Conservation (phyloP, 148 eudicot genomes). For the Selenicereus undatus region DNA sequence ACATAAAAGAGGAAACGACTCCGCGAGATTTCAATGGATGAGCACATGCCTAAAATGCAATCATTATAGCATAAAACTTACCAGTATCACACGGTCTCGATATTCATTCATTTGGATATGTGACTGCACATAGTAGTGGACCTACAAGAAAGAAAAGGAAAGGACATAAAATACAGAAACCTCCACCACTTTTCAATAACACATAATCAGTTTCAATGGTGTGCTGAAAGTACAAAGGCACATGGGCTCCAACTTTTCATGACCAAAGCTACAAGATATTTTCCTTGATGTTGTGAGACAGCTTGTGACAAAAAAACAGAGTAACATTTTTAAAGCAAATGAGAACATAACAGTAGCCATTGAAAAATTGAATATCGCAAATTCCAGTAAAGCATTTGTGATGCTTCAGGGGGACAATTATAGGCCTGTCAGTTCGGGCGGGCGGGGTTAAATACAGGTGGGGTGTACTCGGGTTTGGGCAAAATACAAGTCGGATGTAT, state of each 20-base stretch:
- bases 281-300: background rate
- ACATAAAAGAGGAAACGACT: constrained; percentile 12
- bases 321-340: background rate
- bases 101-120: constrained; percentile 97
- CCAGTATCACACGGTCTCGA: constrained; percentile 89
- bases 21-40: constrained; percentile 8
- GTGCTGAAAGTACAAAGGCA: background rate
- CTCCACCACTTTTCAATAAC: background rate
- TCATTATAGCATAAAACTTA: constrained; percentile 31
- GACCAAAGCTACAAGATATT: background rate
- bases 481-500: too few species aligned
- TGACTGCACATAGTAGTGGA: constrained; percentile 87
- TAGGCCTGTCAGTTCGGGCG: too few species aligned
- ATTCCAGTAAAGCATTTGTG: background rate
- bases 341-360: background rate
- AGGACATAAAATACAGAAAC: background rate
- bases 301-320: too few species aligned
- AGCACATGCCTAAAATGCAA: background rate
- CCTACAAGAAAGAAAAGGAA: constrained; percentile 40
- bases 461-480: too few species aligned
- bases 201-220: background rate
- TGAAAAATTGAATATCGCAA: background rate
- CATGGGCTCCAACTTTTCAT: background rate
- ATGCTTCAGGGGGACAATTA: background rate
- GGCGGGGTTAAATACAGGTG: too few species aligned